Conservation (phyloP, 169 alveolate genomes). For the Cardiosporidium cionae region DNA sequence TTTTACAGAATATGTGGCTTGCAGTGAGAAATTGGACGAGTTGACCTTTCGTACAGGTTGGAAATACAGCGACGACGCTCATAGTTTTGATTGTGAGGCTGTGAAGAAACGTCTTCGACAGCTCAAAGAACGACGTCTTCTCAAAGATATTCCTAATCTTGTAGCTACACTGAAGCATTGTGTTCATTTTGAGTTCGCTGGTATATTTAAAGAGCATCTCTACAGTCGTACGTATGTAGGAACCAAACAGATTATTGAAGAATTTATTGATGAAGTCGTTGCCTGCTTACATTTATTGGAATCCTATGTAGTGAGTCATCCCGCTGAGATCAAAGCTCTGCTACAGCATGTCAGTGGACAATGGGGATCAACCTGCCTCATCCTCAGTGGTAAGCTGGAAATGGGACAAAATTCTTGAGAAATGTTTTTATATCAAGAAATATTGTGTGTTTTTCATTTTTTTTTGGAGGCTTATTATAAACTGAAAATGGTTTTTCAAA, state of each 20-base stretch:
- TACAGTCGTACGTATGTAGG: constrained; percentile 16
- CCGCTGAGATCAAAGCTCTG: not conserved
- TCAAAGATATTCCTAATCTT: not conserved
- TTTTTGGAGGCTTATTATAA: no score
- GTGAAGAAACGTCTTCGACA: not conserved
- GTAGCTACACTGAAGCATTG: not conserved
- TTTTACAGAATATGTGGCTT: not conserved
- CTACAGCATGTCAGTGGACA: not conserved
- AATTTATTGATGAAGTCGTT: constrained; percentile 7
- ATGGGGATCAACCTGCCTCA: constrained; percentile 10
- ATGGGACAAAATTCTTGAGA: not conserved
- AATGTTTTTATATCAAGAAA: no score
- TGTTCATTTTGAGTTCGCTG: not conserved
- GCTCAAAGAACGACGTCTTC: not conserved
- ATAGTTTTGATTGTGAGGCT: not conserved
- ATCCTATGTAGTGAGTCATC: not conserved
- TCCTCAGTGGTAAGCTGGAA: constrained; percentile 6
- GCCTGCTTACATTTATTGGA: not conserved
- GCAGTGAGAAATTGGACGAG: not conserved
- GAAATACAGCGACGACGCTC: not conserved
- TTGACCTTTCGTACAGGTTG: not conserved
- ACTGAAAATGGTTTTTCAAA: no score
- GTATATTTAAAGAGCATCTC: not conserved
- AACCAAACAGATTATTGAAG: constrained; percentile 5
- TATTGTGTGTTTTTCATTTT: no score